phyloP scores from a whole-genome alignment of 129 eudicot genomes.

The Flaveria robusta region DNA sequence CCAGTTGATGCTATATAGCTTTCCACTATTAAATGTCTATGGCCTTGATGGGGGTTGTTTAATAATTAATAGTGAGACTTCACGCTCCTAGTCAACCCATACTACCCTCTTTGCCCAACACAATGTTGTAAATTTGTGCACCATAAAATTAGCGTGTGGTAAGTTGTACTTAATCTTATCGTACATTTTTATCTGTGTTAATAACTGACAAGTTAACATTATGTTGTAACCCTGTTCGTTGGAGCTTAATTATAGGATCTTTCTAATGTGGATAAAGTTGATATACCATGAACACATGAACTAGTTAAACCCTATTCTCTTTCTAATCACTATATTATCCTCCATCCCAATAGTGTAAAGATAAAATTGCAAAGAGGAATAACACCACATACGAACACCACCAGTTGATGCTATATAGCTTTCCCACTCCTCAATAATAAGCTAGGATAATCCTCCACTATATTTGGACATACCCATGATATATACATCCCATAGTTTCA shows the following conservation, averaged over 20 bases:
- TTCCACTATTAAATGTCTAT: not conserved
- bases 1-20: not conserved
- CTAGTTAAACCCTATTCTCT: not conserved
- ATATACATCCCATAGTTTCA: not conserved
- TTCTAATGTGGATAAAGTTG: no score
- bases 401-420: not conserved
- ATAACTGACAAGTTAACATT: no score
- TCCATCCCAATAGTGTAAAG: not conserved
- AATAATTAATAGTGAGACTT: no score
- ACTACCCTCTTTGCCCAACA: not conserved
- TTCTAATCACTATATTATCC: not conserved
- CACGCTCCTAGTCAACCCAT: no score
- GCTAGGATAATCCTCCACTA: not conserved
- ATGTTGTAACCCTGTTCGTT: no score
- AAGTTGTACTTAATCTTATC: no score
- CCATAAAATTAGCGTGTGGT: no score
- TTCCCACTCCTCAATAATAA: not conserved
- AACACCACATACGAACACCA: not conserved
- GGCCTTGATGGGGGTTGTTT: no score
- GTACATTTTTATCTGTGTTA: no score
- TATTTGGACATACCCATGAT: not conserved
- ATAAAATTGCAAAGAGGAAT: not conserved
- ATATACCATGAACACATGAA: no score
- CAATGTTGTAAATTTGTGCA: no score
- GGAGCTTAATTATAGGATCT: no score